A percentile compares a stretch with the other conserved stretches of the same genome.
Conservation (phyloP, 139 green algal species). For the Eudorina sp. region DNA sequence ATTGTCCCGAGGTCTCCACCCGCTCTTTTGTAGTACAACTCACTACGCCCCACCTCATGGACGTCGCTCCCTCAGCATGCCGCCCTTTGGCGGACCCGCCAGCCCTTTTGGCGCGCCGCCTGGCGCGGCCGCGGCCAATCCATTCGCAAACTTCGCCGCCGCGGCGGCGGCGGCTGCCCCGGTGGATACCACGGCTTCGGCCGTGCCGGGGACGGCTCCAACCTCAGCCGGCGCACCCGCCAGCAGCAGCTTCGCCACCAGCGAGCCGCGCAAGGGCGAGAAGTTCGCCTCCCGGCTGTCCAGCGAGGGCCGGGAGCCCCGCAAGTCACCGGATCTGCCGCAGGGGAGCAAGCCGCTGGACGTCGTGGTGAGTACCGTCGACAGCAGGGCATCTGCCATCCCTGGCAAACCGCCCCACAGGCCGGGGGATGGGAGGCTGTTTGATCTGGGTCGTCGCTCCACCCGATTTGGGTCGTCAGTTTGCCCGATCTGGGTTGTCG, state of each 20-base stretch:
- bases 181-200: conserved; percentile 54
- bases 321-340: conserved; percentile 9
- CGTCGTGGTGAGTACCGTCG: conserved; percentile 29
- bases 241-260: conserved; percentile 33
- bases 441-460: too few relatives aligned
- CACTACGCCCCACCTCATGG: background rate
- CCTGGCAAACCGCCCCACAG: too few relatives aligned
- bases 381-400: too few relatives aligned
- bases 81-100: conserved; percentile 43
- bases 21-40: background rate
- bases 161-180: conserved; percentile 41
- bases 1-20: background rate
- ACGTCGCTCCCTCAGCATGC: background rate
- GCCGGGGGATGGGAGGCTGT: too few relatives aligned
- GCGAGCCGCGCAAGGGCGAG: conserved; percentile 47
- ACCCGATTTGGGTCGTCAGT: too few relatives aligned
- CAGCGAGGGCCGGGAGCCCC: conserved; percentile 33
- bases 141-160: conserved; percentile 52
- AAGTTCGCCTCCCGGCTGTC: conserved; percentile 61
- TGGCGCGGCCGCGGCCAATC: conserved; percentile 24
- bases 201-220: background rate
- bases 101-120: conserved; percentile 41
- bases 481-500: too few relatives aligned
- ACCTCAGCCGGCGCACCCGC: background rate
- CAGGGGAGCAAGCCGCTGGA: conserved; percentile 35